A percentile compares a stretch with the other conserved stretches of the same genome.
phyloP scores from a whole-genome alignment of 441 rosid species.

The Hura crepitans region DNA sequence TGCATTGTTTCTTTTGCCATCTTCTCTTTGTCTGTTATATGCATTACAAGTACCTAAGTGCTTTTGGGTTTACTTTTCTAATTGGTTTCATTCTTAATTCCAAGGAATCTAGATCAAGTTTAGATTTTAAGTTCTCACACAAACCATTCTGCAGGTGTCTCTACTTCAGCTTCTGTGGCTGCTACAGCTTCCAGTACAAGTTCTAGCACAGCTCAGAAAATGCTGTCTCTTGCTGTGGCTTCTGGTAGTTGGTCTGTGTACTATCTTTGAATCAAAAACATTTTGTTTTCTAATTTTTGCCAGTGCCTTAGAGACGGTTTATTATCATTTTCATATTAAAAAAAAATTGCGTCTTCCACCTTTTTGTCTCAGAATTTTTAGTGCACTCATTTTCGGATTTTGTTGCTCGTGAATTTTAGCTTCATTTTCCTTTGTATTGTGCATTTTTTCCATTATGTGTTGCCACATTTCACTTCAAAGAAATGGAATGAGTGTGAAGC shows the following conservation, averaged over 20 bases:
- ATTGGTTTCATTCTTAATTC: not conserved
- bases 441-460: not conserved
- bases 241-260: slow-evolving; percentile 69
- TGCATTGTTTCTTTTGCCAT: not conserved
- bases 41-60: not conserved
- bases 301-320: not conserved
- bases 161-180: slow-evolving; percentile 49
- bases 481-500: not conserved
- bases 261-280: not conserved
- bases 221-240: slow-evolving; percentile 52
- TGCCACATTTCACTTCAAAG: not conserved
- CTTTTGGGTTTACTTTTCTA: not conserved
- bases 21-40: not conserved
- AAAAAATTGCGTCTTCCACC: not conserved
- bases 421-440: not conserved
- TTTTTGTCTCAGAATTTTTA: slow-evolving; percentile 6
- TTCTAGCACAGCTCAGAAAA: slow-evolving; percentile 44
- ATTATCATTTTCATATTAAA: not conserved
- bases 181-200: slow-evolving; percentile 41
- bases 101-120: not conserved
- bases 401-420: not conserved
- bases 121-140: slow-evolving; percentile 8
- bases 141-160: slow-evolving; percentile 41
- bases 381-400: not conserved
- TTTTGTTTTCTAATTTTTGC: not conserved